Evolutionary conservation across 345 rosid genomes (phyloP).

Genomic region (Geranium brycei): DNA sequence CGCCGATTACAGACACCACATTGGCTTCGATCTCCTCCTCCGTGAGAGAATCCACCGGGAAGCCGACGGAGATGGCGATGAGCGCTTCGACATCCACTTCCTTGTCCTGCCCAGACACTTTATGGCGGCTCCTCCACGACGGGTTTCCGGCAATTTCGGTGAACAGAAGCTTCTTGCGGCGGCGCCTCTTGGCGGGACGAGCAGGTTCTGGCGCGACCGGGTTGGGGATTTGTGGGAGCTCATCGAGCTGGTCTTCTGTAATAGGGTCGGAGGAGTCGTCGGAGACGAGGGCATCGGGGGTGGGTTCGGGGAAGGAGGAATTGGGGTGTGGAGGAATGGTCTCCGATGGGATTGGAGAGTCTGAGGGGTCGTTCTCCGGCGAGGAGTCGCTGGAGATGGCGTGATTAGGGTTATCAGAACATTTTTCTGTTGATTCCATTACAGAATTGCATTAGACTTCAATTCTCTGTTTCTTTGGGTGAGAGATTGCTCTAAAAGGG

Average conservation of each 20-base stretch:
- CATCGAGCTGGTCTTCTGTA: constrained; percentile 24
- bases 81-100: constrained; percentile 72
- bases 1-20: constrained; percentile 58
- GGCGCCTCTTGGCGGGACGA: constrained; percentile 49
- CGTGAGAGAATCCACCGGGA: constrained; percentile 76
- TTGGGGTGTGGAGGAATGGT: constrained; percentile 24
- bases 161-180: constrained; percentile 80
- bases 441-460: too few species aligned
- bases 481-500: too few species aligned
- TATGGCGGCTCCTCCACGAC: constrained; percentile 46
- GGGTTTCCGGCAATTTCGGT: constrained; percentile 68
- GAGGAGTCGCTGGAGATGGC: constrained; percentile 38
- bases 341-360: constrained; percentile 12
- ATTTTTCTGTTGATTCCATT: constrained; percentile 5
- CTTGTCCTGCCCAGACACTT: constrained; percentile 37
- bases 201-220: constrained; percentile 31
- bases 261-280: constrained; percentile 65
- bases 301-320: constrained; percentile 30
- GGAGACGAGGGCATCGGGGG: constrained; percentile 45
- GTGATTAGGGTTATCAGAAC: constrained; percentile 27
- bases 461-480: too few species aligned
- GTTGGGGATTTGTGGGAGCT: constrained; percentile 2
- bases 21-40: constrained; percentile 96
- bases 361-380: constrained; percentile 31
- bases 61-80: constrained; percentile 77